Base-by-base conservation (phyloP, 2,329 filamentous ascomycete genomes). In the Torrubiella hemipterigena region DNA sequence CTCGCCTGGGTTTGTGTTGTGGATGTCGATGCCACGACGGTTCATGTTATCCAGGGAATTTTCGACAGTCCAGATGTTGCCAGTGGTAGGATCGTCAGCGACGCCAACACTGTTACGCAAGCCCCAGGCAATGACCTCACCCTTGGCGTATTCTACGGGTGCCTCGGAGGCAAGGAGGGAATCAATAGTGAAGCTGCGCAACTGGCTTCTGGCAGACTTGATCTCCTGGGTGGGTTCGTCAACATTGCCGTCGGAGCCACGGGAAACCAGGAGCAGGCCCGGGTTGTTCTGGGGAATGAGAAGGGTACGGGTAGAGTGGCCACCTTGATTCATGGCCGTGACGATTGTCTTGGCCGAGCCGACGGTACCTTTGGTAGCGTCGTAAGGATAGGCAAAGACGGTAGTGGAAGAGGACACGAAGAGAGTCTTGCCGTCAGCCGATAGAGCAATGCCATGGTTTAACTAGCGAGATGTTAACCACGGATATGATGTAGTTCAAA, bases 41-140 rank as follows among this genome's bases (percentile, higher is more conserved):
- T 54, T 47, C 26, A 81, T 56, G 16, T 78, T 50, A 48, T 82
- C 77, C 6, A 70, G 70, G 12, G 67, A 73, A 51, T 82, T 82
- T 48, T 82, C 78, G 3, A 83, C 73, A 6, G 58, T 59, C 56
- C 62, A 71, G 31, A 71, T 58, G 14, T 57, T 54, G 5, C 67
- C 63, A 2, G 59, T 61, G 7, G 46, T 35, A 4, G 58, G 62
- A 35, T 79, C 59, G 48, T 79, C 74, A 17, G 61, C 75, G 4
- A 83, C 54, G 11, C 78, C 78, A 4, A 82, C 77, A 4, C 70
- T 73, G 50, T 84, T 84, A 17, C 78, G 63, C 17, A 84, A 58
- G 13, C 79, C 78, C 76, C 77, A 82, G 12, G 74, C 67, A 5
- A 69, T 45, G 4, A 63, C 40, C 6, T 42, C 42, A 10, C 65